phyloP scores from a whole-genome alignment of 2,329 filamentous ascomycete genomes.

The Clarireedia paspali region DNA sequence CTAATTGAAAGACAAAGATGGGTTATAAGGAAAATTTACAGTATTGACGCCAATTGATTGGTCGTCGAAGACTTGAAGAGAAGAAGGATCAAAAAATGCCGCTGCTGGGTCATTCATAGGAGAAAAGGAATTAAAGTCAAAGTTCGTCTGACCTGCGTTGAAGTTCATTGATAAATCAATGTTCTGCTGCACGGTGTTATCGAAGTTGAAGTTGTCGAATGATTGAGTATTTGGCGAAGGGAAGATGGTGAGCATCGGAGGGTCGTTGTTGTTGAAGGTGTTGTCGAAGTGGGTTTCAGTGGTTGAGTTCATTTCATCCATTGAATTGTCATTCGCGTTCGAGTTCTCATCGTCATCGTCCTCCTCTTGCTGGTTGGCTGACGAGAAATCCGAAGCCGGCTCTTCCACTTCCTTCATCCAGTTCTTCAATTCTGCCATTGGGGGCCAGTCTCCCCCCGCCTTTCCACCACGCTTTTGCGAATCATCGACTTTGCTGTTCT shows the following conservation, averaged over 20 bases:
- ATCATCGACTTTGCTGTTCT: slow-evolving; percentile 27
- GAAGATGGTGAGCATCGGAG: slow-evolving; percentile 13
- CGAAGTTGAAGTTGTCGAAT: slow-evolving; percentile 14
- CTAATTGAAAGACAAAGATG: slow-evolving; percentile 6
- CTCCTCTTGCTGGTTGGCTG: slow-evolving; percentile 27
- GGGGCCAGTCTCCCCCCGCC: slow-evolving; percentile 45
- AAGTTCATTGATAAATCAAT: slow-evolving; percentile 22
- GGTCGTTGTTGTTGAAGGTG: neutral
- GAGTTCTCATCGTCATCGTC: slow-evolving; percentile 33
- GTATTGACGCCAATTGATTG: slow-evolving; percentile 13
- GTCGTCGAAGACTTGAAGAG: slow-evolving; percentile 16
- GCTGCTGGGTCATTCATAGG: slow-evolving; percentile 14
- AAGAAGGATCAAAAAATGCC: slow-evolving; percentile 18
- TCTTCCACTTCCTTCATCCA: slow-evolving; percentile 51
- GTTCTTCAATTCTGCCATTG: slow-evolving; percentile 48
- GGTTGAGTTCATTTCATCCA: slow-evolving; percentile 16
- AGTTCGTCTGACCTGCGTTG: slow-evolving; percentile 16
- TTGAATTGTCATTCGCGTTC: slow-evolving; percentile 25
- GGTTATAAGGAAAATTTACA: slow-evolving; percentile 17
- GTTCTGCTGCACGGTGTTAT: slow-evolving; percentile 14
- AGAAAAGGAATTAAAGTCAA: slow-evolving; percentile 14
- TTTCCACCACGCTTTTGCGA: slow-evolving; percentile 47
- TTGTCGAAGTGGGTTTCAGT: slow-evolving; percentile 16
- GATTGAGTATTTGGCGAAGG: slow-evolving; percentile 10
- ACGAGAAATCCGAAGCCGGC: slow-evolving; percentile 21